Conservation (phyloP, 768 basidiomycete genomes). For the Xerocomus potaroensis region DNA sequence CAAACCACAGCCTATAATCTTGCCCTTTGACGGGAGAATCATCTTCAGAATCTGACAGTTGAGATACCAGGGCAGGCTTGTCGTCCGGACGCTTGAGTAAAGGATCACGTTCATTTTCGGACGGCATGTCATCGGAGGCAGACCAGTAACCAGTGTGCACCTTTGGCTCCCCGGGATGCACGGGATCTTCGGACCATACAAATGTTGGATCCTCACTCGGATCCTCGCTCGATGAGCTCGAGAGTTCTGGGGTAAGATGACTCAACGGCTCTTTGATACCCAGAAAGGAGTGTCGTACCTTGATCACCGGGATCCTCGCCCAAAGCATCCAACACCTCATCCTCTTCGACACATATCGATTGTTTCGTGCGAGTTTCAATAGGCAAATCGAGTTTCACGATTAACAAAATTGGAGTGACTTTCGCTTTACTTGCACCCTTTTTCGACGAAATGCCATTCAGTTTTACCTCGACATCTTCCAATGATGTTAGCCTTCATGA, state of each 20-base stretch:
- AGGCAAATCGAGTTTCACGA: slow-evolving; percentile 21
- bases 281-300: slow-evolving; percentile 1
- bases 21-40: not conserved
- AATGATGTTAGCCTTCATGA: slow-evolving; percentile 8
- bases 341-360: not conserved
- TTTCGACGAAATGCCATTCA: slow-evolving; percentile 30
- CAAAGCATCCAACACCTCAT: not conserved
- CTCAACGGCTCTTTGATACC: not conserved
- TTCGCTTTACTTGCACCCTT: slow-evolving; percentile 13
- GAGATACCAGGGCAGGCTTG: slow-evolving; percentile 16
- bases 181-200: slow-evolving; percentile 10
- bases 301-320: slow-evolving; percentile 8
- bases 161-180: slow-evolving; percentile 3
- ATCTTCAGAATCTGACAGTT: slow-evolving; percentile 17
- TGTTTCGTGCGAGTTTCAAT: not conserved
- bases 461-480: slow-evolving; percentile 42
- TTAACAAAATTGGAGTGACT: slow-evolving; percentile 2
- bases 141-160: slow-evolving; percentile 22
- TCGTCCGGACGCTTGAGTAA: slow-evolving; percentile 8
- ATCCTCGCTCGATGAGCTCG: slow-evolving; percentile 9
- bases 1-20: slow-evolving; percentile 28
- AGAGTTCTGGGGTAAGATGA: slow-evolving; percentile 1
- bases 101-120: slow-evolving; percentile 20
- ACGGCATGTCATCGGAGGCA: slow-evolving; percentile 14
- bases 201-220: slow-evolving; percentile 6